phyloP scores from a whole-genome alignment of 352 stramenopile species.

The Pythium myriotylum region DNA sequence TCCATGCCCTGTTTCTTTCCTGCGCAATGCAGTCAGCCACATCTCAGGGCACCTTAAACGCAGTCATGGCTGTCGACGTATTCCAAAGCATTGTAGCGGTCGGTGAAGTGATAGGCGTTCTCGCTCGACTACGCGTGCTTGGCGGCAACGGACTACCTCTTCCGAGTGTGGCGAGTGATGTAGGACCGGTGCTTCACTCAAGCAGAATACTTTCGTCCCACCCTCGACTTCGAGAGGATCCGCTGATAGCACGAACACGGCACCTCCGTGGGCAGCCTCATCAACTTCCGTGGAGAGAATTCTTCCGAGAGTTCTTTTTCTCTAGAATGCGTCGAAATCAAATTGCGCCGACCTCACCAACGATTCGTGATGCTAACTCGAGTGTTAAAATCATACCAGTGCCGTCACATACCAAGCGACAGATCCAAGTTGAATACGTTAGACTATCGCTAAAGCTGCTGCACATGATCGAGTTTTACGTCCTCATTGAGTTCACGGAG shows the following conservation, averaged over 20 bases:
- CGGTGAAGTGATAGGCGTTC: background rate
- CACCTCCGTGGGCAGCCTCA: no score
- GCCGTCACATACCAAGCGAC: background rate
- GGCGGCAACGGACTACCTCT: background rate
- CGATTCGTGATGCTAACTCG: no score
- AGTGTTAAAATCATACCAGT: no score
- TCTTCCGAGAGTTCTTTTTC: no score
- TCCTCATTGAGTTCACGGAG: conserved; percentile 14
- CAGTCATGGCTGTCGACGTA: conserved; percentile 12
- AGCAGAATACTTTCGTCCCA: no score
- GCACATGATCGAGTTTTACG: conserved; percentile 17
- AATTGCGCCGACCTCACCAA: no score
- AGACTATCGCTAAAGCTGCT: background rate
- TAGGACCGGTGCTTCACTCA: no score
- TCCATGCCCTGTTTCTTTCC: conserved; percentile 27
- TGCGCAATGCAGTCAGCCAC: conserved; percentile 14
- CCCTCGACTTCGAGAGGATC: no score
- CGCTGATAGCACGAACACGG: no score
- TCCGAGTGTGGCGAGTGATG: no score
- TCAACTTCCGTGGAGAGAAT: no score
- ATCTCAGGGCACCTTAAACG: background rate
- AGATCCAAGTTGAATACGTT: background rate
- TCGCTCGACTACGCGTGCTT: background rate
- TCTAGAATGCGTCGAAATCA: no score
- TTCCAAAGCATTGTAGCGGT: conserved; percentile 2